Evolutionary conservation across 176 grass and related monocot genomes (phyloP).

Genomic region (Areca catechu): DNA sequence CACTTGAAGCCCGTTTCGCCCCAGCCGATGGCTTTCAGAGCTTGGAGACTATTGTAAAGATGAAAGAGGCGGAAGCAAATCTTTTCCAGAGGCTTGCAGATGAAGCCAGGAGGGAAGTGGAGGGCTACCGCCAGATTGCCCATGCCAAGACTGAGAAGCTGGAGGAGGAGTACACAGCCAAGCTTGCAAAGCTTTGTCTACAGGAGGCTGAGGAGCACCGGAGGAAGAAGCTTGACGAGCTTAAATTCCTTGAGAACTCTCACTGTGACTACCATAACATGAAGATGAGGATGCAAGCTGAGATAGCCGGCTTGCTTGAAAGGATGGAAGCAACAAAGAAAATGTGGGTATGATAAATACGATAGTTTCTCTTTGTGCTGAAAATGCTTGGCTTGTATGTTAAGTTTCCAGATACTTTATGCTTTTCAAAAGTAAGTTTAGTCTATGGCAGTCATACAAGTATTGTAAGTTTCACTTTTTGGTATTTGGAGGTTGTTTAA

Average conservation of each 20-base stretch:
- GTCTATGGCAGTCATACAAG: too few species aligned
- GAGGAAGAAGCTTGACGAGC: conserved; percentile 93
- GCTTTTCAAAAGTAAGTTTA: too few species aligned
- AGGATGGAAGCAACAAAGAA: conserved; percentile 99
- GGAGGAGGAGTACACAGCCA: conserved; percentile 62
- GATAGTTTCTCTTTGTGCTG: too few species aligned
- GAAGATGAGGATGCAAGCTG: conserved; percentile 96
- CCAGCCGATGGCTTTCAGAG: conserved; percentile 59
- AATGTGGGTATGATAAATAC: conserved; percentile 59
- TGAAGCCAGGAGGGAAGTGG: conserved; percentile 71
- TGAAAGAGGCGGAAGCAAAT: conserved; percentile 93
- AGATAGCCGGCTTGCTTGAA: conserved; percentile 90
- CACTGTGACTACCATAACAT: conserved; percentile 92
- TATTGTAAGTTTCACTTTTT: too few species aligned
- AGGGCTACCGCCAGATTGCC: conserved; percentile 63
- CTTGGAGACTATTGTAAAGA: conserved; percentile 96
- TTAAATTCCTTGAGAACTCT: conserved; percentile 76
- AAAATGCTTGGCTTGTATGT: too few species aligned
- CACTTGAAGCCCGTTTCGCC: conserved; percentile 53
- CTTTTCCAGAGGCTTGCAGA: conserved; percentile 89
- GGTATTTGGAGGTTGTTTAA: too few species aligned
- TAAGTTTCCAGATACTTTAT: too few species aligned
- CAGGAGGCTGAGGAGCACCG: conserved; percentile 78
- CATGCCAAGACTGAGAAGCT: conserved; percentile 56
- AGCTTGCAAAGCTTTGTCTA: conserved; percentile 53